Conservation (phyloP, 1,139 yeast genomes). For the Scheffersomyces insectosa region DNA sequence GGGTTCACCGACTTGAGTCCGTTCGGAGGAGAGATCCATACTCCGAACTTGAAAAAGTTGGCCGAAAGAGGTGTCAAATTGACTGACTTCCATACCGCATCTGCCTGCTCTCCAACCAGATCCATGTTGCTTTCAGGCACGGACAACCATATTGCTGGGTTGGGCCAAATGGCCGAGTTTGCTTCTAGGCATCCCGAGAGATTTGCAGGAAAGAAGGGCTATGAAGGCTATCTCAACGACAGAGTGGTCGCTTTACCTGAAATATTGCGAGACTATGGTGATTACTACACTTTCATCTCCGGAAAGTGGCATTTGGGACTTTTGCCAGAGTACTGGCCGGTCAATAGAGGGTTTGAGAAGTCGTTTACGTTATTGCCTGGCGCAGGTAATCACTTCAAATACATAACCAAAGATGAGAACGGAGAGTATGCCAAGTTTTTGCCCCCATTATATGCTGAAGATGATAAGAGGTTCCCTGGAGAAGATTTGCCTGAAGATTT, state of each 20-base stretch:
- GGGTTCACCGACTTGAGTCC: slow-evolving; percentile 60
- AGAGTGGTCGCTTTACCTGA: slow-evolving; percentile 57
- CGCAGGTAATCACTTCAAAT: slow-evolving; percentile 58
- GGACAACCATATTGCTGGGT: slow-evolving; percentile 61
- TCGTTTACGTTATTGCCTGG: slow-evolving; percentile 56
- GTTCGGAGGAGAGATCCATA: slow-evolving; percentile 60
- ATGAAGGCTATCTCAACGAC: slow-evolving; percentile 56
- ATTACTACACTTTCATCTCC: slow-evolving; percentile 46
- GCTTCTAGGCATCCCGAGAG: slow-evolving; percentile 34
- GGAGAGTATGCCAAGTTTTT: slow-evolving; percentile 26
- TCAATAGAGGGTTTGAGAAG: slow-evolving; percentile 51
- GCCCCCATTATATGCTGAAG: slow-evolving; percentile 38
- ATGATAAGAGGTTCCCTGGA: slow-evolving; percentile 35
- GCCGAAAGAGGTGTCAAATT: slow-evolving; percentile 48
- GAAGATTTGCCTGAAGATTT: slow-evolving; percentile 46
- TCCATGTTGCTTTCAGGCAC: slow-evolving; percentile 64
- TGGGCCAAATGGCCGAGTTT: slow-evolving; percentile 61
- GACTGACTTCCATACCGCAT: slow-evolving; percentile 63
- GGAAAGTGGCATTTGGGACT: slow-evolving; percentile 66
- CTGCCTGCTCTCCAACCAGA: slow-evolving; percentile 66
- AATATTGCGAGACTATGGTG: slow-evolving; percentile 49
- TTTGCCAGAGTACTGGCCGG: slow-evolving; percentile 50
- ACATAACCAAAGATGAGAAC: slow-evolving; percentile 36
- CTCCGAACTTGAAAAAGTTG: slow-evolving; percentile 51
- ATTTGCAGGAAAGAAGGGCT: slow-evolving; percentile 52